phyloP scores from a whole-genome alignment of 306 rosid genomes.

The Sphenostylis stenocarpa region DNA sequence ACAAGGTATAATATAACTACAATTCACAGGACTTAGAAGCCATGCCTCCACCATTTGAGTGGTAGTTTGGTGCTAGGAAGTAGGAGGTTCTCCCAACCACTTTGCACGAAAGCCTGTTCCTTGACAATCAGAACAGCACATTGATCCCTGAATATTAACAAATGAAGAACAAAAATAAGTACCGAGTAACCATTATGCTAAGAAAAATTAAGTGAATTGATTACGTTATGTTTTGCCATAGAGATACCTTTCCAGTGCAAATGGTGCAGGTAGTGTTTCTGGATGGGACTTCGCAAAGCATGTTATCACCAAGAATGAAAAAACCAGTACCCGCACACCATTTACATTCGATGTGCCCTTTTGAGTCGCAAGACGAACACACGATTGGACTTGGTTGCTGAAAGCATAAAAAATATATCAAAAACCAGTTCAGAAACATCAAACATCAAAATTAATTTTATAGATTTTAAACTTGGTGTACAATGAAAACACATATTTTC shows the following conservation, averaged over 20 bases:
- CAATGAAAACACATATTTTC: background rate
- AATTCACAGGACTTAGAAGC: conserved; percentile 14
- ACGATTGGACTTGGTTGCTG: conserved; percentile 93
- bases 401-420: conserved; percentile 21
- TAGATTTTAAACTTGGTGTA: background rate
- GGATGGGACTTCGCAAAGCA: conserved; percentile 99
- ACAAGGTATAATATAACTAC: conserved; percentile 1
- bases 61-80: conserved; percentile 46
- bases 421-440: background rate
- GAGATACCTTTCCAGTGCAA: conserved; percentile 76
- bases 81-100: conserved; percentile 91
- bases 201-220: conserved; percentile 19
- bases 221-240: conserved; percentile 26
- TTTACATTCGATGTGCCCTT: conserved; percentile 79
- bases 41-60: conserved; percentile 3
- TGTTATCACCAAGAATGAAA: conserved; percentile 83
- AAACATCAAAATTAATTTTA: background rate
- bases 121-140: conserved; percentile 45
- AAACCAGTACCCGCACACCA: conserved; percentile 97
- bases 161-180: background rate
- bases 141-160: conserved; percentile 42
- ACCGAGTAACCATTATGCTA: background rate
- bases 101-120: conserved; percentile 56
- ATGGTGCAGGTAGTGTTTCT: conserved; percentile 77
- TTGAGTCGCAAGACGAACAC: conserved; percentile 83